Evolutionary conservation across 208 protist species (phyloP).

Genomic region (Wallacemonas sp.): DNA sequence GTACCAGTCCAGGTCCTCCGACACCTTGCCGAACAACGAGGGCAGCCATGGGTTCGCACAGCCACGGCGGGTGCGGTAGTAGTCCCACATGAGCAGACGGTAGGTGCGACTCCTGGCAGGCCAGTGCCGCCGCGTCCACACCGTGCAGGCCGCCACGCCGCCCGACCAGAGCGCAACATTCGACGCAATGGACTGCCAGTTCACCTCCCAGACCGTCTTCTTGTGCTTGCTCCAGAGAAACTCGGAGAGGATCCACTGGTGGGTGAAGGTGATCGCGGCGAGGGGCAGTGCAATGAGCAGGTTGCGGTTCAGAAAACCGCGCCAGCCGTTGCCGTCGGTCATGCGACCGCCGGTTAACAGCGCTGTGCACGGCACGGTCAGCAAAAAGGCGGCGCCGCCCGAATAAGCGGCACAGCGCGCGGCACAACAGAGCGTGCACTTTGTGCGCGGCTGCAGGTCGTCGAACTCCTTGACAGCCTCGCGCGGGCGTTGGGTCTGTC

Average conservation of each 20-base stretch:
- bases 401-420: conserved; percentile 43
- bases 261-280: conserved; percentile 75
- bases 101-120: conserved; percentile 54
- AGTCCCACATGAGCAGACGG: conserved; percentile 80
- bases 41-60: conserved; percentile 70
- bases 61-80: conserved; percentile 54
- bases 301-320: conserved; percentile 68
- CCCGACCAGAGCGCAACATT: conserved; percentile 63
- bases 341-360: conserved; percentile 47
- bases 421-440: conserved; percentile 82
- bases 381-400: conserved; percentile 35
- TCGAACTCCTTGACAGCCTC: conserved; percentile 44
- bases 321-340: conserved; percentile 48
- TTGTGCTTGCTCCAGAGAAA: conserved; percentile 85
- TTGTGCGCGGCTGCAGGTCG: conserved; percentile 57
- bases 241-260: conserved; percentile 81
- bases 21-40: conserved; percentile 64
- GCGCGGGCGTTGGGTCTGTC: conserved; percentile 58
- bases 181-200: conserved; percentile 60
- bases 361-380: conserved; percentile 71
- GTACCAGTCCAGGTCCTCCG: conserved; percentile 82
- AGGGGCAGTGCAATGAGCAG: conserved; percentile 66
- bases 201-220: conserved; percentile 71
- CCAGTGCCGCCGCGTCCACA: conserved; percentile 46
- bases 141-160: conserved; percentile 39